A percentile compares a stretch with the other conserved stretches of the same genome.
phyloP scores from a whole-genome alignment of 2,329 filamentous ascomycete species.

The Cyphellophora europaea region DNA sequence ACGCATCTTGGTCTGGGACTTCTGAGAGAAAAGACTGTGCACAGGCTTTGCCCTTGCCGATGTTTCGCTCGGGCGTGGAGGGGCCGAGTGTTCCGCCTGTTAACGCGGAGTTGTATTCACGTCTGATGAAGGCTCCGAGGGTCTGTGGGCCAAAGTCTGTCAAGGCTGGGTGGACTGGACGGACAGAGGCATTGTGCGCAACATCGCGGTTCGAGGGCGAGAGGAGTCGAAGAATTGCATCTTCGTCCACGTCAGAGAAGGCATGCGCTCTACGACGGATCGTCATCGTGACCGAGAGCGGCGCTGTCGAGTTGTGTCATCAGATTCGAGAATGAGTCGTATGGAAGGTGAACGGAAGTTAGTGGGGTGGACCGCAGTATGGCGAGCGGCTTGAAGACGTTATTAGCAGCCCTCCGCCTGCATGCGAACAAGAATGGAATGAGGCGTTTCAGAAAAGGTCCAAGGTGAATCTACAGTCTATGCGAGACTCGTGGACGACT shows the following conservation, averaged over 20 bases:
- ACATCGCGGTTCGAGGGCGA: background rate
- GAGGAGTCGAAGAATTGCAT: background rate
- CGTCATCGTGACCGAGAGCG: conserved; percentile 1
- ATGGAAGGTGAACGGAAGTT: too few relatives aligned
- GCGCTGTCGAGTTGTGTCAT: too few relatives aligned
- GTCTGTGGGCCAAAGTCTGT: conserved; percentile 15
- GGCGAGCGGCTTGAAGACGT: too few relatives aligned
- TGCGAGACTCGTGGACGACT: too few relatives aligned
- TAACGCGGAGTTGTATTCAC: background rate
- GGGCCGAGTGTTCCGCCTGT: background rate
- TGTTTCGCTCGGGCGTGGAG: conserved; percentile 1
- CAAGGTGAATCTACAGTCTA: too few relatives aligned
- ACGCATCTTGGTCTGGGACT: too few relatives aligned
- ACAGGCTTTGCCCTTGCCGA: background rate
- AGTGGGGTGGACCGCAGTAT: too few relatives aligned
- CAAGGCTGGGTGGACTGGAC: conserved; percentile 6
- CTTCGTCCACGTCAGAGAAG: background rate
- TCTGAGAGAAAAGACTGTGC: too few relatives aligned
- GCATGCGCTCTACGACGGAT: background rate
- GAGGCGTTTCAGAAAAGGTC: too few relatives aligned
- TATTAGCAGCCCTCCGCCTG: too few relatives aligned
- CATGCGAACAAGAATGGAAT: too few relatives aligned
- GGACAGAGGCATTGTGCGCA: background rate
- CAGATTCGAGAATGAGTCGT: too few relatives aligned
- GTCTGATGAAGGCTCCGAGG: conserved; percentile 8